Evolutionary conservation across 2,329 filamentous ascomycete species (phyloP), one percentile per base, ranked within the genome.

Genomic region (Aphanocladium album): DNA sequence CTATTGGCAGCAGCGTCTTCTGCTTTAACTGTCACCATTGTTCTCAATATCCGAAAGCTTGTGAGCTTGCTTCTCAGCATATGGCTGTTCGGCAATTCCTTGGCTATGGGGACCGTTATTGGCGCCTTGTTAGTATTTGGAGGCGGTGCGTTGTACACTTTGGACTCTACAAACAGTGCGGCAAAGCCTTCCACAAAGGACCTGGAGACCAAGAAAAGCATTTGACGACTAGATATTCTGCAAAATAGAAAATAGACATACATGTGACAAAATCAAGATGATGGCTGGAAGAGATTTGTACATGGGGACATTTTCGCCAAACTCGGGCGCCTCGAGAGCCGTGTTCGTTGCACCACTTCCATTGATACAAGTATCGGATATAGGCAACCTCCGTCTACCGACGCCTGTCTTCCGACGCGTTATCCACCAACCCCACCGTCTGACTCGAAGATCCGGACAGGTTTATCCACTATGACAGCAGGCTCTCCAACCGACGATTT

Each of bases 11-110:
- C 93, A 0, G 89, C 88, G 59, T 91, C 91, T 3, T 93, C 93
- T 3, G 96, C 95, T 0, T 82, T 99, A 60, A 98, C 95, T 0
- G 95, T 99, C 25, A 97, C 93, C 1, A 96, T 99, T 67, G 92
- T 98, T 52, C 80, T 99, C 62, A 99, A 98, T 72, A 90, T 99
- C 62, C 85, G 95, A 67, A 99, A 99, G 75, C 80, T 99, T 21
- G 89, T 96, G 60, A 97, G 93, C 68, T 83, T 98, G 63, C 78
- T 98, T 63, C 74, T 98, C 62, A 97, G 93, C 67, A 96, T 98
- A 62, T 93, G 92, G 83, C 75, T 99, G 1, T 99, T 99, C 75
- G 95, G 93, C 5, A 97, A 99, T 72, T 76, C 83, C 43, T 79
- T 99, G 65, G 85, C 89, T 14, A 76, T 80, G 0, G 88, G 91